phyloP scores from a whole-genome alignment of 495 filamentous ascomycete genomes.

The Tuber umbilicatum region DNA sequence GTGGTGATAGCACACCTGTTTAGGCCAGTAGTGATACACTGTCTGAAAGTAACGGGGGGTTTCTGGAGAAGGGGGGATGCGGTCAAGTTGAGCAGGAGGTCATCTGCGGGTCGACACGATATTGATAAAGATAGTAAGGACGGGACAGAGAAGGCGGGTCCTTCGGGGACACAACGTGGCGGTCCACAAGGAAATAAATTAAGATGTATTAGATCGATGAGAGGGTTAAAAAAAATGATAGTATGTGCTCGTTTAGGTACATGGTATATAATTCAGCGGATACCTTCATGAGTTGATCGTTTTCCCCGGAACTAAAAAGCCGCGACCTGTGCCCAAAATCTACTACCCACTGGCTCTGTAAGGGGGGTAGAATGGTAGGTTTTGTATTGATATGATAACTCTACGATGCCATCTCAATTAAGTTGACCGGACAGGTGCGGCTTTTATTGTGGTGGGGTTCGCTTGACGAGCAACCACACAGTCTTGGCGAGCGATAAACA shows the following conservation, averaged over 20 bases:
- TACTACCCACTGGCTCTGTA: background rate
- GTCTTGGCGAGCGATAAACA: conserved; percentile 5
- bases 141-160: conserved; percentile 17
- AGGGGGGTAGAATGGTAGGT: background rate
- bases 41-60: conserved; percentile 41
- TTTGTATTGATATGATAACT: background rate
- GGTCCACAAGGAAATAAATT: conserved; percentile 8
- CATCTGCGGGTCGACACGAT: conserved; percentile 18
- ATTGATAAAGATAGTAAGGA: conserved; percentile 9
- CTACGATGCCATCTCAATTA: background rate
- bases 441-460: background rate
- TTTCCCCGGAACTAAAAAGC: background rate
- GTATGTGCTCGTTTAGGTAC: background rate
- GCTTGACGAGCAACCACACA: background rate
- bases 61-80: conserved; percentile 42
- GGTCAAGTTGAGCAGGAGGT: conserved; percentile 23
- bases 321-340: background rate
- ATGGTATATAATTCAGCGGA: background rate
- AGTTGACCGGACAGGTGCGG: background rate
- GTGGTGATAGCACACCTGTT: conserved; percentile 21
- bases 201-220: background rate
- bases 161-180: conserved; percentile 16
- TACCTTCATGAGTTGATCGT: background rate
- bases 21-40: conserved; percentile 18
- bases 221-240: background rate